Evolutionary conservation across 768 basidiomycete species (phyloP).

Genomic region (Asterophora lycoperdoides): DNA sequence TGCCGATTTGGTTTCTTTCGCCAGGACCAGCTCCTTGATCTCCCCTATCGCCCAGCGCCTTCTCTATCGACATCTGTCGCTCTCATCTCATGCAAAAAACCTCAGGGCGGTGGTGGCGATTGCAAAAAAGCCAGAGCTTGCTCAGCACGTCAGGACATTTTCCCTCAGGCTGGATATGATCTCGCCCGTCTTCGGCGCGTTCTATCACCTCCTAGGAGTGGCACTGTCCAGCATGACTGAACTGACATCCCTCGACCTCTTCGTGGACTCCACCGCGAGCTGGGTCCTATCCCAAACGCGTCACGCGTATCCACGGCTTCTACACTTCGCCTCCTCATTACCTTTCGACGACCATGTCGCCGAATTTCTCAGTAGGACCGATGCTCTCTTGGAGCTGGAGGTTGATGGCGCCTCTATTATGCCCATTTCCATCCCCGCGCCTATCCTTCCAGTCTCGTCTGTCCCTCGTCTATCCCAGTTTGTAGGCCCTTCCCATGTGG

Average conservation of each 20-base stretch:
- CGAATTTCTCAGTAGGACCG: conserved; percentile 53
- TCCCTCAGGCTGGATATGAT: conserved; percentile 49
- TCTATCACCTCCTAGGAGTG: conserved; percentile 43
- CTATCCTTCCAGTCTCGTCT: conserved; percentile 34
- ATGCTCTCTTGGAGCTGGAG: conserved; percentile 54
- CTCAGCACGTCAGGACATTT: conserved; percentile 59
- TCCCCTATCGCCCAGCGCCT: conserved; percentile 49
- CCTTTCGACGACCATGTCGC: conserved; percentile 54
- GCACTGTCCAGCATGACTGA: conserved; percentile 62
- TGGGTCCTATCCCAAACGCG: conserved; percentile 44
- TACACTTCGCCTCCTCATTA: conserved; percentile 57
- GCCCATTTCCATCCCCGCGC: conserved; percentile 25
- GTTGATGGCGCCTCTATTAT: conserved; percentile 37
- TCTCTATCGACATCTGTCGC: conserved; percentile 57
- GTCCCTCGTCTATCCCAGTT: conserved; percentile 52
- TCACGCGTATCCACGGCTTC: conserved; percentile 42
- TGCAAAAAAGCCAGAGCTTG: conserved; percentile 51
- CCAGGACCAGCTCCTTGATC: conserved; percentile 39
- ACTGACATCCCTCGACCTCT: conserved; percentile 53
- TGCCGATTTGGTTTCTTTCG: conserved; percentile 45
- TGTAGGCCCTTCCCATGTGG: conserved; percentile 55
- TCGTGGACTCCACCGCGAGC: conserved; percentile 46
- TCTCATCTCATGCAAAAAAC: conserved; percentile 42
- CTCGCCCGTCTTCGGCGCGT: conserved; percentile 37
- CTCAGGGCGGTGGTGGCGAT: conserved; percentile 52